These are phyloP conservation scores for Erodium maritimum DNA, from an alignment of 345 rosid genomes.

Conservation along the genomic window DNA sequence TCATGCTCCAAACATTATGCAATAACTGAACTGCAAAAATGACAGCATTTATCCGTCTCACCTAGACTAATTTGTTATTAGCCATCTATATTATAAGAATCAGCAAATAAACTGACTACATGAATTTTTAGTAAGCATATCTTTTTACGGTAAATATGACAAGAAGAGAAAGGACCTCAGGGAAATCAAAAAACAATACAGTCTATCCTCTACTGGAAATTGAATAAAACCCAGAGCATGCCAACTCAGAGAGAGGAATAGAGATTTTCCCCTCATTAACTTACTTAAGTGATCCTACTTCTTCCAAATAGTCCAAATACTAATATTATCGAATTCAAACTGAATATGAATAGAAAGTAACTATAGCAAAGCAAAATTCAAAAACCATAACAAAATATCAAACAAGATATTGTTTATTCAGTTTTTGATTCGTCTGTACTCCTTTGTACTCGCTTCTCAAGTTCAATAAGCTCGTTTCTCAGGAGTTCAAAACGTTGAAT, in stretches of 20 bases:
- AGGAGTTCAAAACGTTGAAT: conserved; percentile 65
- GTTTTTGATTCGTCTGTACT: conserved; percentile 51
- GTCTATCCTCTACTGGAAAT: not conserved
- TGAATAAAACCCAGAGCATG: not conserved
- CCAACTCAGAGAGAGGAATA: conserved; percentile 3
- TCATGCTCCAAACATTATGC: not conserved
- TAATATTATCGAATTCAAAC: not conserved
- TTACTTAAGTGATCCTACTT: conserved; percentile 53
- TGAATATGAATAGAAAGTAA: not conserved
- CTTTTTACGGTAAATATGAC: not conserved
- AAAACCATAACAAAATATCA: not conserved
- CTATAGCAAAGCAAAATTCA: not conserved
- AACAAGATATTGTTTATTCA: conserved; percentile 6
- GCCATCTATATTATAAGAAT: not conserved
- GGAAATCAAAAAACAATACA: too few relatives aligned
- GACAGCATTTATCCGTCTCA: not conserved
- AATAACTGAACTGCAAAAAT: not conserved
- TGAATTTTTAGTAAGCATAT: too few relatives aligned
- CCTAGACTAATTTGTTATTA: not conserved
- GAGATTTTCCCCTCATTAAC: conserved; percentile 14
- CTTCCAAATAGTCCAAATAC: not conserved
- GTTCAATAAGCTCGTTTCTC: conserved; percentile 83
- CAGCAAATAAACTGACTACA: not conserved
- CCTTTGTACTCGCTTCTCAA: conserved; percentile 78
- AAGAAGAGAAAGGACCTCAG: not conserved